Conservation (phyloP, 179 eudicot species). For the Beta macrorhiza region DNA sequence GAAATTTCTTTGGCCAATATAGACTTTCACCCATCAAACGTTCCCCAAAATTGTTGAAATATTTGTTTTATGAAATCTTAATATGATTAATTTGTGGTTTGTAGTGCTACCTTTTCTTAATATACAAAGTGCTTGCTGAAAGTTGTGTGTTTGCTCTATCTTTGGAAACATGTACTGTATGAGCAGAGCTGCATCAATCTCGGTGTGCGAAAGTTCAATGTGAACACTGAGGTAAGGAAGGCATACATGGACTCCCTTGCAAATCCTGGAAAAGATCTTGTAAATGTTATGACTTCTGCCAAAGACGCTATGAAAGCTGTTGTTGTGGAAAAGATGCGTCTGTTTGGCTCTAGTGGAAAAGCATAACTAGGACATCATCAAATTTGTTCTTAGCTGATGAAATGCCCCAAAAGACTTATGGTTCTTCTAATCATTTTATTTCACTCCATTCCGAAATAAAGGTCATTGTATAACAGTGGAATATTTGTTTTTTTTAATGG, state of each 20-base stretch:
- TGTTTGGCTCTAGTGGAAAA: constrained; percentile 87
- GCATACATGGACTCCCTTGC: constrained; percentile 84
- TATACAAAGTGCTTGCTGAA: not conserved
- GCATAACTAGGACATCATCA: constrained; percentile 30
- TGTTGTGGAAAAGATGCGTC: constrained; percentile 82
- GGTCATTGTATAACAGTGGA: no score
- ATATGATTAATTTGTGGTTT: not conserved
- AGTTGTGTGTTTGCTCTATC: not conserved
- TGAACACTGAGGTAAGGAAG: constrained; percentile 87
- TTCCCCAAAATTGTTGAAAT: not conserved
- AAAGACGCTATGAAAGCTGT: constrained; percentile 94
- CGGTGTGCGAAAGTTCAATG: constrained; percentile 96
- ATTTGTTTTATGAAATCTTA: not conserved
- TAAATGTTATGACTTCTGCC: constrained; percentile 73
- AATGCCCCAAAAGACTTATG: not conserved
- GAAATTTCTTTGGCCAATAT: no score
- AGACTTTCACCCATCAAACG: not conserved
- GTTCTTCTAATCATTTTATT: no score
- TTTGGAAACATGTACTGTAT: not conserved
- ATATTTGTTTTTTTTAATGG: no score
- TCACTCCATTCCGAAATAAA: no score
- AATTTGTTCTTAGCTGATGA: not conserved
- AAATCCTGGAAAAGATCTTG: constrained; percentile 63
- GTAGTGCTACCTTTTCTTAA: not conserved
- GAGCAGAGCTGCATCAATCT: constrained; percentile 72